Percentiles rank a stretch among this genome's conserved stretches.
These are phyloP conservation scores for Crucibulum cyathiforme DNA, from an alignment of 1,284 basidiomycete species.

Conservation along the genomic window DNA sequence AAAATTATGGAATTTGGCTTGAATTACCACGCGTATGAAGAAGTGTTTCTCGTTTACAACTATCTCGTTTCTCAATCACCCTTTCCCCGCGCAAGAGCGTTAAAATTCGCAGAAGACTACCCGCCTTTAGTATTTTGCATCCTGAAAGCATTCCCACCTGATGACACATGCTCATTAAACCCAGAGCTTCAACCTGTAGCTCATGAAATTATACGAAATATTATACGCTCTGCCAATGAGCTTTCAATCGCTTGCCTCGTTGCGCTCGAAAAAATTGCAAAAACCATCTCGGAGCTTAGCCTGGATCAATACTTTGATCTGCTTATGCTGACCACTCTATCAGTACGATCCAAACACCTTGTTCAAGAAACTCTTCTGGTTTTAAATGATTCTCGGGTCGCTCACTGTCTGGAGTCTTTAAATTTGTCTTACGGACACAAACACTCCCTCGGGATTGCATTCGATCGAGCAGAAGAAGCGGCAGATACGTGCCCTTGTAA, in stretches of 20 bases:
- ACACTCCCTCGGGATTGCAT: conserved; percentile 58
- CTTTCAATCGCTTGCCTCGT: conserved; percentile 60
- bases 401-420: conserved; percentile 24
- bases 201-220: conserved; percentile 46
- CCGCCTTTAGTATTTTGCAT: conserved; percentile 61
- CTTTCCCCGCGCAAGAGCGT: conserved; percentile 36
- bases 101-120: conserved; percentile 50
- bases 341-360: conserved; percentile 54
- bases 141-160: conserved; percentile 53
- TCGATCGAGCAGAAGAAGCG: conserved; percentile 70
- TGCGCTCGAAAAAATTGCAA: conserved; percentile 59
- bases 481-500: conserved; percentile 69
- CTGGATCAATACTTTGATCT: conserved; percentile 55
- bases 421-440: conserved; percentile 54
- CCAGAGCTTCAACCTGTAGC: conserved; percentile 38
- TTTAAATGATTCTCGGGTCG: conserved; percentile 55
- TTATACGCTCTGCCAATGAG: conserved; percentile 60
- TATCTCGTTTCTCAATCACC: conserved; percentile 40
- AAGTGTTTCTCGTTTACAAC: conserved; percentile 59
- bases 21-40: conserved; percentile 57
- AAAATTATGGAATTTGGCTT: conserved; percentile 46
- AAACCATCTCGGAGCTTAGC: conserved; percentile 46
- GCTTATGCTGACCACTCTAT: conserved; percentile 54
- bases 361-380: conserved; percentile 65
- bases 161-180: conserved; percentile 39